Conservation (phyloP, 495 filamentous ascomycete species). For the Emericellopsis terricola region DNA sequence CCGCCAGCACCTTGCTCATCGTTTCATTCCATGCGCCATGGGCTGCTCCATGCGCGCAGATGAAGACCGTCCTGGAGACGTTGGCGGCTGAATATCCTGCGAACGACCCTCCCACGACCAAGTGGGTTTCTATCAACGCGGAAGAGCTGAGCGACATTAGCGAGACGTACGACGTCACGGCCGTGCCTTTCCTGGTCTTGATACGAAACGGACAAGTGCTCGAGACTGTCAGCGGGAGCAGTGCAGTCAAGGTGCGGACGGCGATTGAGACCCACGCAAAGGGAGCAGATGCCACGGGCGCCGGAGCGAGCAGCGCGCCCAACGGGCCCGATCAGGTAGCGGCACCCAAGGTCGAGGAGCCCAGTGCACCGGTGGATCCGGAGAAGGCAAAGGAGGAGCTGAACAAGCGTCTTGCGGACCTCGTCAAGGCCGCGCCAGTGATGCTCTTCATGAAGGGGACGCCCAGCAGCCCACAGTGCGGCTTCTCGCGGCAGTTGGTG, state of each 20-base stretch:
- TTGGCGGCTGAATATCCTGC: slow-evolving; percentile 68
- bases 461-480: slow-evolving; percentile 79
- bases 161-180: slow-evolving; percentile 79
- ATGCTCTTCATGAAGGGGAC: slow-evolving; percentile 98
- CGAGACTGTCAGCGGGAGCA: slow-evolving; percentile 73
- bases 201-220: slow-evolving; percentile 50
- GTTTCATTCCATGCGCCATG: slow-evolving; percentile 91
- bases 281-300: too few species aligned
- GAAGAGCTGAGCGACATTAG: slow-evolving; percentile 78
- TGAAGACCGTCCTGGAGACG: slow-evolving; percentile 68
- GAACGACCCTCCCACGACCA: slow-evolving; percentile 42
- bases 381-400: slow-evolving; percentile 61
- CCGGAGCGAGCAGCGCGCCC: slow-evolving; percentile 5
- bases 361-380: slow-evolving; percentile 18
- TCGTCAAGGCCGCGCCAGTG: slow-evolving; percentile 87
- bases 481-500: slow-evolving; percentile 83
- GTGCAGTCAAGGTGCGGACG: slow-evolving; percentile 60
- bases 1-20: slow-evolving; percentile 50
- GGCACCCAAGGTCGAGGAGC: slow-evolving; percentile 5
- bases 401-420: slow-evolving; percentile 50
- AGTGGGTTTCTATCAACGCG: slow-evolving; percentile 77
- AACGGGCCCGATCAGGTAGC: slow-evolving; percentile 10
- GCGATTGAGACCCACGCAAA: slow-evolving; percentile 69
- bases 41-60: slow-evolving; percentile 92
- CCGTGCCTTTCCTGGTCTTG: slow-evolving; percentile 82